These are phyloP conservation scores for Posidonia australis DNA, from an alignment of 106 monocot genomes.

Conservation along the genomic window DNA sequence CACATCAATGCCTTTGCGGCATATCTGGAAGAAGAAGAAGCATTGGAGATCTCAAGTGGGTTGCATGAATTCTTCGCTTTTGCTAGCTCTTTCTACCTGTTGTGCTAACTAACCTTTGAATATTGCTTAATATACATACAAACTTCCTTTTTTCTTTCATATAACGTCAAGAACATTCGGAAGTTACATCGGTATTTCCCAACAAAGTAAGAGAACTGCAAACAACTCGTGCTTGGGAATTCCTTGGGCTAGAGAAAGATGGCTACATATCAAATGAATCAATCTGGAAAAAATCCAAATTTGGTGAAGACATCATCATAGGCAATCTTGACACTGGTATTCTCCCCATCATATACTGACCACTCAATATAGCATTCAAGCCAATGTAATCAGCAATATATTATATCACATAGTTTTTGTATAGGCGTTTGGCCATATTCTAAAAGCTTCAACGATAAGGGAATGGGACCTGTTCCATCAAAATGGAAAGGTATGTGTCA, in stretches of 20 bases:
- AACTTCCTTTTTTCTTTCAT: too few relatives aligned
- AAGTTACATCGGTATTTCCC: constrained; percentile 61
- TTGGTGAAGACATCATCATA: constrained; percentile 43
- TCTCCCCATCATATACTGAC: neutral
- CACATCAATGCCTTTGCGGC: constrained; percentile 20
- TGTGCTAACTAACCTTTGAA: too few relatives aligned
- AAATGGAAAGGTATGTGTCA: constrained; percentile 70
- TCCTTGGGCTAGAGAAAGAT: constrained; percentile 32
- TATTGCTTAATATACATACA: too few relatives aligned
- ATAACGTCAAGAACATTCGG: constrained; percentile 13
- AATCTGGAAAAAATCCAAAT: neutral
- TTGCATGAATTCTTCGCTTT: too few relatives aligned
- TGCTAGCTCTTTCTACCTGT: too few relatives aligned
- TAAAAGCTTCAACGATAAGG: constrained; percentile 49
- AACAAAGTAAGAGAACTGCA: constrained; percentile 54
- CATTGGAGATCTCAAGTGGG: constrained; percentile 5
- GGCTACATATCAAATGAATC: constrained; percentile 3
- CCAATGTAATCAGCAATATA: neutral
- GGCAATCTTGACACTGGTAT: constrained; percentile 74
- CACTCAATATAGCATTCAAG: neutral
- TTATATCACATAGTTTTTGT: neutral
- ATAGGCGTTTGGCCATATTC: constrained; percentile 80
- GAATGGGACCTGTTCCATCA: constrained; percentile 34
- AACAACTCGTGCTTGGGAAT: constrained; percentile 80
- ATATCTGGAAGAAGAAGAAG: constrained; percentile 10